phyloP scores from a whole-genome alignment of 495 filamentous ascomycete genomes.

The Pyrenula aspistea region DNA sequence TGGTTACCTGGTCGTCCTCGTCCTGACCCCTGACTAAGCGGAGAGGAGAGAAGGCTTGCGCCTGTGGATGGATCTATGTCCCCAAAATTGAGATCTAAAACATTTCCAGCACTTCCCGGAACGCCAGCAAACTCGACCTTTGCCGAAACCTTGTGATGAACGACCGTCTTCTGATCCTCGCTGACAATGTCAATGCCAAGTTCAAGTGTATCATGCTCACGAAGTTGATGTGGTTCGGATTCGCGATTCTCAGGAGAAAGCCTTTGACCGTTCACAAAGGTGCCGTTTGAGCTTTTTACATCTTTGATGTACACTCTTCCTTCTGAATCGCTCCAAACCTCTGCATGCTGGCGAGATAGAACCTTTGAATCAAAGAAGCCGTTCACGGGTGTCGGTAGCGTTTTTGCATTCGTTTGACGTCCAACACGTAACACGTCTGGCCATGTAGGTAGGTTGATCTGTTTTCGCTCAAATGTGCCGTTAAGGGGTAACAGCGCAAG shows the following conservation, averaged over 20 bases:
- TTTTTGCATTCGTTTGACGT: conserved; percentile 93
- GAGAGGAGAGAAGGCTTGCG: conserved; percentile 51
- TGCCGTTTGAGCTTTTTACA: conserved; percentile 96
- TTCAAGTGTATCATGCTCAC: conserved; percentile 79
- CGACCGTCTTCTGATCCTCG: conserved; percentile 94
- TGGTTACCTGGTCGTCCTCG: not conserved
- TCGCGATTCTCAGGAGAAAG: conserved; percentile 88
- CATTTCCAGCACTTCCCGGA: conserved; percentile 50
- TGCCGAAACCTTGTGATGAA: conserved; percentile 94
- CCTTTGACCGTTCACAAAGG: conserved; percentile 89
- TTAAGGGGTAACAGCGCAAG: conserved; percentile 79
- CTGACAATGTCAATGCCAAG: conserved; percentile 96
- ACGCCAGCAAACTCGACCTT: conserved; percentile 91
- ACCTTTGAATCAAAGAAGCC: conserved; percentile 98
- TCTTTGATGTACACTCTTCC: conserved; percentile 95
- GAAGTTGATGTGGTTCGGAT: conserved; percentile 84
- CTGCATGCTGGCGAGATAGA: conserved; percentile 87
- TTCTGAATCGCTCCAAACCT: conserved; percentile 81
- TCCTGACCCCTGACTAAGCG: conserved; percentile 37
- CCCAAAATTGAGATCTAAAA: conserved; percentile 80
- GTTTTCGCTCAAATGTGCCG: conserved; percentile 91
- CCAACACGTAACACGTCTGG: conserved; percentile 88
- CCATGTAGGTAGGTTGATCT: conserved; percentile 78
- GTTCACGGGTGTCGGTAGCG: conserved; percentile 75
- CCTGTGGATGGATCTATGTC: conserved; percentile 67